Base-by-base conservation (phyloP, 805 yeast genomes). In the Ogataea nakhonphanomensis region DNA sequence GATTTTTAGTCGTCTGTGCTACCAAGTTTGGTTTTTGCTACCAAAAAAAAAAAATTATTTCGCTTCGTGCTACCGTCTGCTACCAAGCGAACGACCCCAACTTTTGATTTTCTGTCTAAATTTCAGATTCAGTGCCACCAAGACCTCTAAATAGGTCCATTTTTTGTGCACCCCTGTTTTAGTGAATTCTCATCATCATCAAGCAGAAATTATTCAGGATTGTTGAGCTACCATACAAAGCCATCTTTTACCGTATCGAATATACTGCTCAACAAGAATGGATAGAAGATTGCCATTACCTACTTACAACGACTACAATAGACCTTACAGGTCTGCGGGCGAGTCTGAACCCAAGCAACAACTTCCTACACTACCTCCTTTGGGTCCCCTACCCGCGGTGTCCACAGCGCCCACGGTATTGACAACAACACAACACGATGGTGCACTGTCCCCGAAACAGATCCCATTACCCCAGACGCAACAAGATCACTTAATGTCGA, bases 401-500 rank as follows among this genome's bases (percentile, higher is more conserved):
- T 27, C 29, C 31, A 32, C 36, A 31, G 29, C 20, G 37, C 26
- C 32, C 10, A 29, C 32, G 29, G 36, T 24, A n/a, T 33, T 13
- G 17, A 29, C 32, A 14, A 24, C 24, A 10, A 24, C 24, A 17
- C 20, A 17, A 3, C 13, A 23, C 7, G 42, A 38, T 11, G 33
- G 29, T 24, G 29, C n/a, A 12, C 17, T 23, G 11, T 22, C 47
- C 4, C 35, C 50, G 7, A 38, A 32, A 22, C 50, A 41, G 14
- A 41, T 41, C 23, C 51, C 42, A 8, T 26, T 48, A 8, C 52
- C 51, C 2, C 49, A 41, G 22, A 35, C 49, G 8, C 54, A 48
- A 25, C 47, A 41, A 28, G 45, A 48, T 13, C 45, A 40, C 8
- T 35, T 42, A 8, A 31, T 40, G 27, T 43, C 49, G 8, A 45